Evolutionary conservation across 176 grass and related monocot species (phyloP).

Genomic region (Musa schizocarpa): DNA sequence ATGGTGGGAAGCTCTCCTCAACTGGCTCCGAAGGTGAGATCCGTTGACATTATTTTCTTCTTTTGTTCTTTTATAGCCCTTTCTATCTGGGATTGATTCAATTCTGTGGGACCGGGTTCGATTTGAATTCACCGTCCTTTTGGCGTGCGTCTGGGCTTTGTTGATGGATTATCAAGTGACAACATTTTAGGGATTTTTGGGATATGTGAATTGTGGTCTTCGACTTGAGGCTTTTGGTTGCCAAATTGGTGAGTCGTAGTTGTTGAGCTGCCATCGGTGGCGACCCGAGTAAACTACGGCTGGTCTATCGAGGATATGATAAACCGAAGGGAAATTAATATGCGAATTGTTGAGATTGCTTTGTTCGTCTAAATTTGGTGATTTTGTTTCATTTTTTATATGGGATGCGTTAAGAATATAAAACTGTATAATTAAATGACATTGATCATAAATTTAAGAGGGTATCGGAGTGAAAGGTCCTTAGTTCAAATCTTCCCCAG

Average conservation of each 20-base stretch:
- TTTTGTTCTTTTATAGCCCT: too few species aligned
- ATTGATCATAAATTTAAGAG: too few species aligned
- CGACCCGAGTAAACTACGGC: too few species aligned
- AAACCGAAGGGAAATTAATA: too few species aligned
- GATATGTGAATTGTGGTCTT: neutral
- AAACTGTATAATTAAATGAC: too few species aligned
- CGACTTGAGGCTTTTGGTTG: neutral
- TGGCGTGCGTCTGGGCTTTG: neutral
- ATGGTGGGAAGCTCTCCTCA: slow-evolving; percentile 95
- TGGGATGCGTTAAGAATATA: too few species aligned
- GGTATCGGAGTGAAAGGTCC: too few species aligned
- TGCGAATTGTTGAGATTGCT: too few species aligned
- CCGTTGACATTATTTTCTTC: neutral
- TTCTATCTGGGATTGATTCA: neutral
- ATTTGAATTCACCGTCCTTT: neutral
- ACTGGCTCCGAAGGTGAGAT: slow-evolving; percentile 86
- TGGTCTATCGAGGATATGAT: too few species aligned
- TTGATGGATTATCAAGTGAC: neutral
- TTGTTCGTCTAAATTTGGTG: too few species aligned
- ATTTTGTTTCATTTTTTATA: too few species aligned
- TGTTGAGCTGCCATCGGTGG: neutral
- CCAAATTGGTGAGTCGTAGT: neutral
- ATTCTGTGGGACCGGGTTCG: neutral
- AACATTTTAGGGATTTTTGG: neutral
- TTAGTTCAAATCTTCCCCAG: too few species aligned